These are phyloP conservation scores for Vachellia pachyceras DNA, from an alignment of 306 rosid species.

Conservation along the genomic window DNA sequence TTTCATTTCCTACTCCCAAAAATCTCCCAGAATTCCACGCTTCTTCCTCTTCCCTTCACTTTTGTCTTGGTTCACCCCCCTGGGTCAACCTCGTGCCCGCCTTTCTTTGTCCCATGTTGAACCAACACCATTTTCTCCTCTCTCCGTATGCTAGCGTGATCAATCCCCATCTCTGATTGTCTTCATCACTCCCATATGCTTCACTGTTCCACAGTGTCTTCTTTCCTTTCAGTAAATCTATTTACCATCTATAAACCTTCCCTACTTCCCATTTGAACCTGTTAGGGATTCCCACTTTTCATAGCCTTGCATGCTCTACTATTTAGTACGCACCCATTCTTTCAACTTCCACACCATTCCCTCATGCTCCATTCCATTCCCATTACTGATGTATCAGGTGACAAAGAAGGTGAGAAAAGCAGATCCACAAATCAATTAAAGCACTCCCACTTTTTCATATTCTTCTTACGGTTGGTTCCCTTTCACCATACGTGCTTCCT, in stretches of 20 bases:
- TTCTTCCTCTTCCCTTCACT: background rate
- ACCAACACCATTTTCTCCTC: conserved; percentile 45
- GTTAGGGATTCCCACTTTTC: conserved; percentile 39
- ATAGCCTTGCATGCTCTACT: conserved; percentile 37
- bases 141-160: conserved; percentile 45
- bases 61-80: background rate
- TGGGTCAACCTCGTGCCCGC: conserved; percentile 65
- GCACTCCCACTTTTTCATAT: conserved; percentile 23
- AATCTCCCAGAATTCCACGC: conserved; percentile 95
- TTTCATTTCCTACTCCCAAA: conserved; percentile 71
- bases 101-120: conserved; percentile 62
- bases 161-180: conserved; percentile 71
- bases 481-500: conserved; percentile 19
- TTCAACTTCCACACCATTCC: conserved; percentile 36
- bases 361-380: conserved; percentile 28
- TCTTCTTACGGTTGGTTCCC: conserved; percentile 2
- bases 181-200: conserved; percentile 49
- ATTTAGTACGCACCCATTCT: background rate
- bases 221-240: conserved; percentile 40
- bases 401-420: conserved; percentile 1
- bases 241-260: conserved; percentile 50
- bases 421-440: conserved; percentile 6
- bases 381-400: conserved; percentile 10
- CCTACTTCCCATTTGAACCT: conserved; percentile 28
- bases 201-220: conserved; percentile 41